Evolutionary conservation across 2,329 filamentous ascomycete species (phyloP).

Genomic region (Septoria petroselini): DNA sequence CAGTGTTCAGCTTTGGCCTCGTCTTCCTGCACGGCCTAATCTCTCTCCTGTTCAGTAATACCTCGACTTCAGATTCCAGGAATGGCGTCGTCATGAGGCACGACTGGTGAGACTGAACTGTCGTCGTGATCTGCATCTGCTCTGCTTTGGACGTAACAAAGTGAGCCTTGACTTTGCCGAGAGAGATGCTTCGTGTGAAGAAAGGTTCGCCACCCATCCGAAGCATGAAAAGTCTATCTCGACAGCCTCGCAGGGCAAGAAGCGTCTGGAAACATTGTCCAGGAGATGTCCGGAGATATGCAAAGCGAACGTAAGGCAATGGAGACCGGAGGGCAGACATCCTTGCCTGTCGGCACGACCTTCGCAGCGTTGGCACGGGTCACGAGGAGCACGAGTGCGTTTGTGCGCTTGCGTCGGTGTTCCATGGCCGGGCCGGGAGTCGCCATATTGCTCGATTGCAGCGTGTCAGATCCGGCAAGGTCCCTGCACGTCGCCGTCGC

Average conservation of each 20-base stretch:
- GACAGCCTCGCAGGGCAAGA: not conserved
- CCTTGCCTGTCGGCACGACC: not conserved
- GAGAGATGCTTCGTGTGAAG: not conserved
- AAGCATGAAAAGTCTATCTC: not conserved
- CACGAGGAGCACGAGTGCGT: too few relatives aligned
- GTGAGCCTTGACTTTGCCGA: not conserved
- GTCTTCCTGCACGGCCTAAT: too few relatives aligned
- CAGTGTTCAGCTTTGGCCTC: too few relatives aligned
- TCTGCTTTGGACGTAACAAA: too few relatives aligned
- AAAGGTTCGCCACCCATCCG: not conserved
- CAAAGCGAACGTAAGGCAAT: not conserved
- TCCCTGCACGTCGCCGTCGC: not conserved
- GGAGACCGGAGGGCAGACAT: not conserved
- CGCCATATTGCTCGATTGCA: not conserved
- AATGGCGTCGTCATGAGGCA: too few relatives aligned
- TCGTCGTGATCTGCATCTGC: too few relatives aligned
- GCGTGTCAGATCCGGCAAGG: slow-evolving; percentile 2
- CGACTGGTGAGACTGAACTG: too few relatives aligned
- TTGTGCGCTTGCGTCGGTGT: too few relatives aligned
- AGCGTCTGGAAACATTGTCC: not conserved
- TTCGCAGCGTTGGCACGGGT: not conserved
- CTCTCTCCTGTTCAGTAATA: too few relatives aligned
- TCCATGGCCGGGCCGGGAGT: too few relatives aligned
- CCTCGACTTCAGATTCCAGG: too few relatives aligned
- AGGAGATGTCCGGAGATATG: not conserved